These are phyloP conservation scores for Cajanus cajan DNA, from an alignment of 306 rosid species.

Conservation along the genomic window DNA sequence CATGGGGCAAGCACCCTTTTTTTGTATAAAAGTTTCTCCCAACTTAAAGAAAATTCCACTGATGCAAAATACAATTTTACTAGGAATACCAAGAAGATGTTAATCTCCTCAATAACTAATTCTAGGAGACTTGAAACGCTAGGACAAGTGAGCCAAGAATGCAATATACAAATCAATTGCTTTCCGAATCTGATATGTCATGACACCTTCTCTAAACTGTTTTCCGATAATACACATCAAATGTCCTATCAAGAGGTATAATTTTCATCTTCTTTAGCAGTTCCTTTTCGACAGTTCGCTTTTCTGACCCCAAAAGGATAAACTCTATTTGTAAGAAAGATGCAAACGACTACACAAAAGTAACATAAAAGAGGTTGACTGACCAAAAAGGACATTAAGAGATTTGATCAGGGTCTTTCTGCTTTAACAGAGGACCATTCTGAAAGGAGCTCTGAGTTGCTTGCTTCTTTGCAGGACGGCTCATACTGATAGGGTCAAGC, in stretches of 20 bases:
- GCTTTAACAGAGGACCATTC: constrained; percentile 25
- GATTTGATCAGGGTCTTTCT: constrained; percentile 28
- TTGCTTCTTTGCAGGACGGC: constrained; percentile 63
- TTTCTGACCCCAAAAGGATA: constrained; percentile 1
- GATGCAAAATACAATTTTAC: neutral
- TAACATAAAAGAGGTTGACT: neutral
- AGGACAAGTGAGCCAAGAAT: neutral
- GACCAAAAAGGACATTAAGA: constrained; percentile 7
- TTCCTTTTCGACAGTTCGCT: constrained; percentile 1
- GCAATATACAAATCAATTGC: no score
- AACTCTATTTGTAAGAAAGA: neutral
- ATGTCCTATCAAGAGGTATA: neutral
- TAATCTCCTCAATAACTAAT: neutral
- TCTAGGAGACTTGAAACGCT: neutral
- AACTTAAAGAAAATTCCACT: neutral
- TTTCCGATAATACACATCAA: constrained; percentile 20
- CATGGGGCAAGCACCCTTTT: neutral
- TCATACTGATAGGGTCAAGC: constrained; percentile 26
- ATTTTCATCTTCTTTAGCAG: constrained; percentile 12
- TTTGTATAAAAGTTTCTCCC: neutral
- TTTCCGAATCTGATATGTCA: no score
- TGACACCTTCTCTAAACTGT: constrained; percentile 13
- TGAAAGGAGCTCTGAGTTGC: constrained; percentile 42
- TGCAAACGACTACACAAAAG: constrained; percentile 13
- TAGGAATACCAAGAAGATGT: neutral